A percentile compares a stretch with the other conserved stretches of the same genome.
Evolutionary conservation across 768 basidiomycete genomes (phyloP).

Genomic region (Candolleomyces efflorescens): DNA sequence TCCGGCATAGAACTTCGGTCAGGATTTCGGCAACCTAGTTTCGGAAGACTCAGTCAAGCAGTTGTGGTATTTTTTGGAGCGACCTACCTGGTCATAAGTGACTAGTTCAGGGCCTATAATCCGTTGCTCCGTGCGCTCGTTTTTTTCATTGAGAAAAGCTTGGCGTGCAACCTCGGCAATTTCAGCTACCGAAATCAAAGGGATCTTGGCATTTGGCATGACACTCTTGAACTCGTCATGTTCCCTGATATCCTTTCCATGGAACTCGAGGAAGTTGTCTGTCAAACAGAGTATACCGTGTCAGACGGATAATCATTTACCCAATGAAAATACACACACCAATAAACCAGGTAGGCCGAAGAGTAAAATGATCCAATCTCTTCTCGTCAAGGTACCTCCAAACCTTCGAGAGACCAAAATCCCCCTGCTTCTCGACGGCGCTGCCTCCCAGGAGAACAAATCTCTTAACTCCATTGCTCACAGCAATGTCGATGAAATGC

Average conservation of each 20-base stretch:
- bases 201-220: slow-evolving; percentile 15
- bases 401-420: not conserved
- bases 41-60: no score
- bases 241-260: not conserved
- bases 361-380: slow-evolving; percentile 17
- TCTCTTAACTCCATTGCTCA: not conserved
- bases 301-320: no score
- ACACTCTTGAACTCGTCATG: slow-evolving; percentile 14
- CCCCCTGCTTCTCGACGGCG: slow-evolving; percentile 15
- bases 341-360: slow-evolving; percentile 24
- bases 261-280: slow-evolving; percentile 6
- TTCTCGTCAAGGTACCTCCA: slow-evolving; percentile 7
- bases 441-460: slow-evolving; percentile 14
- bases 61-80: no score
- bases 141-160: slow-evolving; percentile 17
- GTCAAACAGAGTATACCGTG: not conserved
- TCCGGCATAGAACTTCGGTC: slow-evolving; percentile 16
- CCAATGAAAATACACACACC: slow-evolving; percentile 15
- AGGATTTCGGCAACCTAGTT: slow-evolving; percentile 19
- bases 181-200: slow-evolving; percentile 20
- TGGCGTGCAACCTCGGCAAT: slow-evolving; percentile 21
- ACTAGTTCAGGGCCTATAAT: slow-evolving; percentile 24
- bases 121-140: slow-evolving; percentile 12
- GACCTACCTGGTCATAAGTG: slow-evolving; percentile 23
- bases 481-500: not conserved